These are phyloP conservation scores for Dioscorea alata DNA, from an alignment of 106 monocot genomes.

Conservation along the genomic window DNA sequence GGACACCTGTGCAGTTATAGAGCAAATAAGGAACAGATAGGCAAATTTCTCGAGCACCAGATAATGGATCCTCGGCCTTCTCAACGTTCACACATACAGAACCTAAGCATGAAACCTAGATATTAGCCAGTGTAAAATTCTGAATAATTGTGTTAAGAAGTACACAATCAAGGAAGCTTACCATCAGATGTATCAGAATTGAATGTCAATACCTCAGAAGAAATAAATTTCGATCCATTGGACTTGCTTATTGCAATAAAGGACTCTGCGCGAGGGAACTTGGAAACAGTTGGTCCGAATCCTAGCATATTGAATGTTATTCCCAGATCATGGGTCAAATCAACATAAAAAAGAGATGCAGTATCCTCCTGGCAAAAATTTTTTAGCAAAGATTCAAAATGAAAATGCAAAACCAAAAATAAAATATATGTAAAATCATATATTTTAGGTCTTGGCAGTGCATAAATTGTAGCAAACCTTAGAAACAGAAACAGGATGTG, in stretches of 20 bases:
- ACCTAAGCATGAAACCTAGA: slow-evolving; percentile 32
- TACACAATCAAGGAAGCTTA: slow-evolving; percentile 14
- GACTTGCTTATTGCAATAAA: slow-evolving; percentile 54
- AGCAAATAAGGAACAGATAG: slow-evolving; percentile 80
- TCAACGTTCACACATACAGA: slow-evolving; percentile 58
- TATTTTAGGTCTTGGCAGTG: not conserved
- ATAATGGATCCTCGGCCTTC: slow-evolving; percentile 74
- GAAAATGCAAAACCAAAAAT: not conserved
- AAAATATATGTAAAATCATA: not conserved
- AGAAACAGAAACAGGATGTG: slow-evolving; percentile 41
- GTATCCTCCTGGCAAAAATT: slow-evolving; percentile 42
- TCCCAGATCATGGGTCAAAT: slow-evolving; percentile 79
- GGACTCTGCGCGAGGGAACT: slow-evolving; percentile 76
- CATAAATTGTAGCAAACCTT: slow-evolving; percentile 46
- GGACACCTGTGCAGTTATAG: slow-evolving; percentile 78
- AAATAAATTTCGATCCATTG: slow-evolving; percentile 44
- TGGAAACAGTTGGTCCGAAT: slow-evolving; percentile 40
- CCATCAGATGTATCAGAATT: slow-evolving; percentile 41
- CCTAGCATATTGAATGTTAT: slow-evolving; percentile 62
- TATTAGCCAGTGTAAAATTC: slow-evolving; percentile 5
- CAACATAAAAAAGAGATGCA: slow-evolving; percentile 67
- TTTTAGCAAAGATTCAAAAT: not conserved
- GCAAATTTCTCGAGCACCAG: slow-evolving; percentile 77
- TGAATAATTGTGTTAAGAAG: not conserved
- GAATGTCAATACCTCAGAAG: slow-evolving; percentile 54